Conservation (phyloP, 768 basidiomycete genomes). For the Scleroderma citrinum region DNA sequence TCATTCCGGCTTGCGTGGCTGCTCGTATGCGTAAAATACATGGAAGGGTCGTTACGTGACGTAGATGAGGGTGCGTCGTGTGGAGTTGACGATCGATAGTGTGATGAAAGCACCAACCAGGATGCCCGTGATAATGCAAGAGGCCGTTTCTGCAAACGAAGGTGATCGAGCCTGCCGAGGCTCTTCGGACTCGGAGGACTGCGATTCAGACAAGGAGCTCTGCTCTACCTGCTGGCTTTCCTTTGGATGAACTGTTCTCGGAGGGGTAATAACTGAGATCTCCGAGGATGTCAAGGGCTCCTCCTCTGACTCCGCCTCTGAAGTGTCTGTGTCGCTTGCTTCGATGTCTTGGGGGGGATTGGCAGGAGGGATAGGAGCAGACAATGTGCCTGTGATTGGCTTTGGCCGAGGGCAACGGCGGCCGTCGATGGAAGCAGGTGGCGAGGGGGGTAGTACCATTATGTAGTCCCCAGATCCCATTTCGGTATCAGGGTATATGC, state of each 20-base stretch:
- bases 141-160: constrained; percentile 32
- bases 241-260: constrained; percentile 23
- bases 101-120: constrained; percentile 54
- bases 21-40: neutral
- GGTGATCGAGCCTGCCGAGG: constrained; percentile 15
- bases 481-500: constrained; percentile 14
- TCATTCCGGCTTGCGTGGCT: neutral
- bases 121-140: constrained; percentile 52
- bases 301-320: constrained; percentile 2
- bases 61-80: constrained; percentile 41
- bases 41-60: constrained; percentile 18
- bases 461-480: constrained; percentile 6
- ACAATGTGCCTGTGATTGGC: neutral
- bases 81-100: constrained; percentile 43
- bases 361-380: constrained; percentile 4
- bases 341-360: constrained; percentile 3
- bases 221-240: constrained; percentile 12
- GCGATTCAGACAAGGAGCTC: constrained; percentile 7
- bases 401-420: constrained; percentile 5
- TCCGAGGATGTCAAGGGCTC: neutral
- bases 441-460: constrained; percentile 13
- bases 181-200: constrained; percentile 8
- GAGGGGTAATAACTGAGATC: constrained; percentile 16
- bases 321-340: neutral
- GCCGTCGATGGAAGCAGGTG: constrained; percentile 12